Evolutionary conservation across 805 yeast genomes (phyloP), one percentile per base, ranked within the genome.

Genomic region (Debaryomyces castellii): DNA sequence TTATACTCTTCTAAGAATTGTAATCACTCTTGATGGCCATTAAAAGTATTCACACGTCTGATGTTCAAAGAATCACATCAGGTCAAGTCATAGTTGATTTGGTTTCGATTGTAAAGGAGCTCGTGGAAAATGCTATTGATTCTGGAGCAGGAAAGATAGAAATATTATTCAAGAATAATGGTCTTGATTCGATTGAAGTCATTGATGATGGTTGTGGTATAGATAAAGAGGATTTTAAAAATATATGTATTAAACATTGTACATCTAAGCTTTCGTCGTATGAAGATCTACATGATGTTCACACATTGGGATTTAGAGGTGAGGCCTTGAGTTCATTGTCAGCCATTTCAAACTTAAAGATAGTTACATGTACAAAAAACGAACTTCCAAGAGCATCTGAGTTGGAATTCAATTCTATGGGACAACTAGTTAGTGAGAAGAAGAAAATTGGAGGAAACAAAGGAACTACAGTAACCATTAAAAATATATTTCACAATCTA

Each of bases 21-120:
- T 20, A 35, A 4, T 37, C 28, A 37, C 9, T 23, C 17, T 17
- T 23, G n/a, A 57, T 56, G 60, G 25, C 54, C 22, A 66, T 66
- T 17, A 42, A 50, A 22, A 55, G 52, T 20, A 58, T 66, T 7
- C 71, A 69, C 28, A 51, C 51, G 1, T 53, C 55, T 8, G 96
- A 91, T 53, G 75, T 90, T 5, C 88, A 87, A 52, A 73, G 77
- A 48, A 81, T 92, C 46, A 89, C 97, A 0, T 89, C 97, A 0
- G 97, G 97, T 0, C 99, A 94, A 62, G 98, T 94, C 11, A 87
- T 94, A 10, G 78, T 83, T 4, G 96, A 88, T 54, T 65, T 94
- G 36, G 72, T 80, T 0, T 81, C 92, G 0, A 86, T 88, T 0
- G 82, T 86, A 24, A 92, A 92, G 59, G 99, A 92, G 61, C 67